Percentiles rank a stretch among this genome's conserved stretches.
Conservation (phyloP, 1,284 basidiomycete species). For the Leccinum solheimii region DNA sequence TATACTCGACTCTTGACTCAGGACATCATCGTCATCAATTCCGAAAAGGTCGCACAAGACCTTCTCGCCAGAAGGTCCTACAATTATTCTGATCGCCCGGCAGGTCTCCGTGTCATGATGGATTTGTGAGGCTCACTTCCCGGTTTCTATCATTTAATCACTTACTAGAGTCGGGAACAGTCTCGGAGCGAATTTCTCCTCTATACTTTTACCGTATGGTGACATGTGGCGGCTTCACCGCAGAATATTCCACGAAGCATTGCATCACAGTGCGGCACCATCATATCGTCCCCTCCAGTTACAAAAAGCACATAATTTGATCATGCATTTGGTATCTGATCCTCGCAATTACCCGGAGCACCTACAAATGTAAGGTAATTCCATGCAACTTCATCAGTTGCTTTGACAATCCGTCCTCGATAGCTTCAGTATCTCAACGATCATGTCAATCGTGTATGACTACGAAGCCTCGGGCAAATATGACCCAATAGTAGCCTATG, state of each 20-base stretch:
- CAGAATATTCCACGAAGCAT: conserved; percentile 30
- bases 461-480: conserved; percentile 15
- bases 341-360: conserved; percentile 13
- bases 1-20: conserved; percentile 22
- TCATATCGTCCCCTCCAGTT: conserved; percentile 27
- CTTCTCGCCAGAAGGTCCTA: conserved; percentile 23
- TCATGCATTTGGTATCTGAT: conserved; percentile 11
- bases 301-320: conserved; percentile 22
- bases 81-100: conserved; percentile 27
- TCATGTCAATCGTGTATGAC: conserved; percentile 30
- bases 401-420: not conserved
- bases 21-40: conserved; percentile 25
- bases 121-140: conserved; percentile 19
- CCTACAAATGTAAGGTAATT: conserved; percentile 20
- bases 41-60: conserved; percentile 25
- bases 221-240: conserved; percentile 31
- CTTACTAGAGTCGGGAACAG: conserved; percentile 8
- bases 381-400: not conserved
- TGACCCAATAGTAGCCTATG: conserved; percentile 22
- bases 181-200: conserved; percentile 22
- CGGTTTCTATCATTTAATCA: not conserved
- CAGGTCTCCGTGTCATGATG: conserved; percentile 10
- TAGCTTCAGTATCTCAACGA: conserved; percentile 22
- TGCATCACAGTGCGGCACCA: conserved; percentile 18
- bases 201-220: conserved; percentile 25